phyloP scores from a whole-genome alignment of 805 yeast species.

The Kodamaea sagamina region DNA sequence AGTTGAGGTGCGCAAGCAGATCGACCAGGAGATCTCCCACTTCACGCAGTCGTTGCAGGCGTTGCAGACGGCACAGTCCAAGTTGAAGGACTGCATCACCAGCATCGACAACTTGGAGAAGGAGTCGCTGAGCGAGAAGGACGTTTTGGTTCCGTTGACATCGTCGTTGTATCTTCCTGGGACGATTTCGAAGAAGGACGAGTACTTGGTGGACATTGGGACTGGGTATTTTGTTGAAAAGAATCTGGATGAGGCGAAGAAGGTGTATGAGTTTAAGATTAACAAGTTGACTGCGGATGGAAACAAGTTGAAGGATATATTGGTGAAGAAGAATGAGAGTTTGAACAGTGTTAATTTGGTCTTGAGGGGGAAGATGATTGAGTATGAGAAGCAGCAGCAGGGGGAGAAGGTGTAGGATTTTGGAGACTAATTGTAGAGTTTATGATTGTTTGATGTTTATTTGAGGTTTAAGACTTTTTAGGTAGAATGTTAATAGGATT shows the following conservation, averaged over 20 bases:
- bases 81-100: constrained; percentile 76
- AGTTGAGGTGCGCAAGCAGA: constrained; percentile 74
- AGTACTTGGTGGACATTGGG: constrained; percentile 89
- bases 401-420: no score
- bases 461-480: no score
- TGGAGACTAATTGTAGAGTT: no score
- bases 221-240: constrained; percentile 95
- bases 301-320: constrained; percentile 68
- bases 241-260: constrained; percentile 60
- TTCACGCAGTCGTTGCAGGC: constrained; percentile 83
- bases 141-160: constrained; percentile 82
- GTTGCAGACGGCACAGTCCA: constrained; percentile 75
- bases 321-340: constrained; percentile 69
- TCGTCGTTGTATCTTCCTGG: constrained; percentile 91
- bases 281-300: constrained; percentile 72
- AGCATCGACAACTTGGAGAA: constrained; percentile 61
- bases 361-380: constrained; percentile 53
- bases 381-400: constrained; percentile 41
- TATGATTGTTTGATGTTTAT: no score
- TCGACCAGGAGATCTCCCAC: constrained; percentile 85
- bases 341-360: constrained; percentile 62
- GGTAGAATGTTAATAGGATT: no score
- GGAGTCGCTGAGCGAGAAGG: constrained; percentile 33
- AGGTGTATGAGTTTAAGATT: constrained; percentile 73
- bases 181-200: constrained; percentile 58